A percentile compares a stretch with the other conserved stretches of the same genome.
phyloP scores from a whole-genome alignment of 805 yeast species.

The Sugiyamaella marilandica region DNA sequence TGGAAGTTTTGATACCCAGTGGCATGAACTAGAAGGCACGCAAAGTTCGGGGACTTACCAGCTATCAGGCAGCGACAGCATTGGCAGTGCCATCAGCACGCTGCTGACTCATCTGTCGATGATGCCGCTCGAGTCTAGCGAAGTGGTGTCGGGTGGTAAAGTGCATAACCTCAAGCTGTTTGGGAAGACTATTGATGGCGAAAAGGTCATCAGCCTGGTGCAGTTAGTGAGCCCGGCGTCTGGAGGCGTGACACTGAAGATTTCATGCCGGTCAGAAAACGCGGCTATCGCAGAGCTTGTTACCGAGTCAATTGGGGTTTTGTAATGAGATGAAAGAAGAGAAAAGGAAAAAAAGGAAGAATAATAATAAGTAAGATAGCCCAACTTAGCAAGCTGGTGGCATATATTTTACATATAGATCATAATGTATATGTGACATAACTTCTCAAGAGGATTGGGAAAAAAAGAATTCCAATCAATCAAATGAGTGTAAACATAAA shows the following conservation, averaged over 20 bases:
- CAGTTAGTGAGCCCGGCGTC: conserved; percentile 41
- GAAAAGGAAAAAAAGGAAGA: background rate
- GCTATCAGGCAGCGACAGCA: conserved; percentile 42
- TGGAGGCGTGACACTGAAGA: conserved; percentile 44
- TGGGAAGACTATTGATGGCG: conserved; percentile 65
- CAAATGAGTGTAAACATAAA: too few species aligned
- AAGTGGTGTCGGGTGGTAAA: conserved; percentile 44
- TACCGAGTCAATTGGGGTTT: conserved; percentile 34
- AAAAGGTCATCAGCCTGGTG: conserved; percentile 39
- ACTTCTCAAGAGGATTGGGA: too few species aligned
- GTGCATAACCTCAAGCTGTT: conserved; percentile 73
- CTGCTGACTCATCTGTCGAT: conserved; percentile 53
- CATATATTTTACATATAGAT: too few species aligned
- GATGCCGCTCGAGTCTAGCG: conserved; percentile 72
- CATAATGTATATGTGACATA: too few species aligned
- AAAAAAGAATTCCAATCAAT: too few species aligned
- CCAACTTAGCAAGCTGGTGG: too few species aligned
- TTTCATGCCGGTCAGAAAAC: conserved; percentile 39
- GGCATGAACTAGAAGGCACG: conserved; percentile 58
- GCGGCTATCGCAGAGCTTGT: conserved; percentile 47
- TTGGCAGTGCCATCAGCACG: conserved; percentile 55
- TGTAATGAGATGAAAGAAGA: conserved; percentile 8
- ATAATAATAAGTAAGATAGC: background rate
- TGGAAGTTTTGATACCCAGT: conserved; percentile 66
- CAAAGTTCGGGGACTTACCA: conserved; percentile 66